A percentile compares a stretch with the other conserved stretches of the same genome.
phyloP scores from a whole-genome alignment of 2,329 filamentous ascomycete species.

The Cercospora berteroae region DNA sequence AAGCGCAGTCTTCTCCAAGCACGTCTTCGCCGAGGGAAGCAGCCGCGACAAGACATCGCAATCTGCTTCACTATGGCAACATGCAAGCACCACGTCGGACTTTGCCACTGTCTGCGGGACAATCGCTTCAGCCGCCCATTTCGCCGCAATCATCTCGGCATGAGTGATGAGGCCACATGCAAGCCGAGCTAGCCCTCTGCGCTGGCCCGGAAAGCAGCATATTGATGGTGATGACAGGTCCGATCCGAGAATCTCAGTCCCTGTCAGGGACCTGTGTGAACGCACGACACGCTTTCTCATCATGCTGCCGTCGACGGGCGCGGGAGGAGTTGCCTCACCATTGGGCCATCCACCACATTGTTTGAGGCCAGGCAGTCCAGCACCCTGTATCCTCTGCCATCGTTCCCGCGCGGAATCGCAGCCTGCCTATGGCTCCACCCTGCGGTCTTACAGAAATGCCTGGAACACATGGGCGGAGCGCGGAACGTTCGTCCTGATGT shows the following conservation, averaged over 20 bases:
- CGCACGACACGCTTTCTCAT: slow-evolving; percentile 14
- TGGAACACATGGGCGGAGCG: slow-evolving; percentile 23
- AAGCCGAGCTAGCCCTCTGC: slow-evolving; percentile 1
- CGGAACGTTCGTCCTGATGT: slow-evolving; percentile 19
- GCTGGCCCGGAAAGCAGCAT: slow-evolving; percentile 22
- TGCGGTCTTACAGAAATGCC: slow-evolving; percentile 20
- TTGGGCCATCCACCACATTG: background rate
- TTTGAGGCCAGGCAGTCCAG: slow-evolving; percentile 12
- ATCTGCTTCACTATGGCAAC: background rate
- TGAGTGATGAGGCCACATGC: background rate
- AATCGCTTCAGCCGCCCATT: background rate
- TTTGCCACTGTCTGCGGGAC: background rate
- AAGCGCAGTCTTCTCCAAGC: background rate
- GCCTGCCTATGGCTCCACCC: slow-evolving; percentile 17
- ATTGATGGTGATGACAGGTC: slow-evolving; percentile 22
- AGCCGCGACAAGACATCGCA: background rate
- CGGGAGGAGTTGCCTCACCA: slow-evolving; percentile 18
- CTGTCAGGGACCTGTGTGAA: slow-evolving; percentile 20
- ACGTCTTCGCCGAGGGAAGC: background rate
- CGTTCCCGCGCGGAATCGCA: slow-evolving; percentile 23
- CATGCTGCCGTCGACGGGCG: slow-evolving; percentile 12
- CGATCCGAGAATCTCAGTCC: slow-evolving; percentile 20
- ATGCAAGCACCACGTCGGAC: background rate
- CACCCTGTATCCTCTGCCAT: slow-evolving; percentile 20
- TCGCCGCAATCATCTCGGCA: background rate